Evolutionary conservation across 1,284 basidiomycete species (phyloP), one percentile per base, ranked within the genome.

Genomic region (Fomitopsis pinicola): DNA sequence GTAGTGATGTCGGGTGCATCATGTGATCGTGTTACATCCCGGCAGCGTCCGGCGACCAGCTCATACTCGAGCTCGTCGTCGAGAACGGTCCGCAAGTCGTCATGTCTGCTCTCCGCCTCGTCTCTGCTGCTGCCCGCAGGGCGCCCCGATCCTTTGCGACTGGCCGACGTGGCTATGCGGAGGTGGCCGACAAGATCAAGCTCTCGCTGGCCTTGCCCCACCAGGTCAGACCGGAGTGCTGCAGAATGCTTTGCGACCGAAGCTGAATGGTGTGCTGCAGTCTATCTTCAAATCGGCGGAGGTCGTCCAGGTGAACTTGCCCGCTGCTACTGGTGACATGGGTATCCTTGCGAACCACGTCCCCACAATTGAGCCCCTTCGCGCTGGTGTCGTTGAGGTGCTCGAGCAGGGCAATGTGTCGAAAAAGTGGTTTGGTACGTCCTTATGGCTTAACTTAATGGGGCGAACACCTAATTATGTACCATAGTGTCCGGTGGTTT

Each of bases 301-400:
- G 76, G 95, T 97, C 63, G 86, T 92, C 40, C 95, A 97, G 78
- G 95, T 98, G 69, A 97, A 97, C 81, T 81, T 97, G 68, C 80
- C 95, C 52, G 96, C 95, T 56, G 91, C 89, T 61, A 90, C 93
- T n/a, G 96, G 95, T 77, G 95, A 97, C 77, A 97, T 98, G 95
- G 95, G 96, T 84, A 92, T 98, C 72, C 87, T 98, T 66, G 93
- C 96, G 70, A 96, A 96, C 83, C 95, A 98, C 79, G 95, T 97
- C 63, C 89, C 95, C 50, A 91, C 94, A 36, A 91, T 98, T 65
- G 95, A 98, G 78, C 85, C 95, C 58, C 83, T 98, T 62, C 91
- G 93, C 73, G 89, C 96, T 55, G 96, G 95, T 75, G 83, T 98
- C 64, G 82, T 98, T 61, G 95, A 98, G 79, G 91, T 98, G 67